Evolutionary conservation across 192 early-diverging fungal genomes (phyloP).

Genomic region (Spinellus fusiger): DNA sequence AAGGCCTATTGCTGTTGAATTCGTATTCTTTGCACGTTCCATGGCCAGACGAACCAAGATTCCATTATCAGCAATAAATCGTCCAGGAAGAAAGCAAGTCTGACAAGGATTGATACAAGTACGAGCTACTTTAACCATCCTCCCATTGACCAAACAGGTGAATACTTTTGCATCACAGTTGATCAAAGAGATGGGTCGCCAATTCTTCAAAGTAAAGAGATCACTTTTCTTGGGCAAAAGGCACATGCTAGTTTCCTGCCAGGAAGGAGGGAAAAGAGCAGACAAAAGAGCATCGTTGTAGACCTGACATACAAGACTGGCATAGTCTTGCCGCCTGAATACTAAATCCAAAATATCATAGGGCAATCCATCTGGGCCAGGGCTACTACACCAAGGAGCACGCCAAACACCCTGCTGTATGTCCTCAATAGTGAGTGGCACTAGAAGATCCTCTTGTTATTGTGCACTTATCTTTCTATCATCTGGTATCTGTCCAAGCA

Average conservation of each 20-base stretch:
- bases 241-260: not conserved
- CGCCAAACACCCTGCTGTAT: not conserved
- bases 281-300: not conserved
- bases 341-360: no score
- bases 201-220: slow-evolving; percentile 9
- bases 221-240: slow-evolving; percentile 27
- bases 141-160: slow-evolving; percentile 5
- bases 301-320: not conserved
- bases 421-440: not conserved
- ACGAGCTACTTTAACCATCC: not conserved
- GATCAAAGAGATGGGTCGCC: slow-evolving; percentile 13
- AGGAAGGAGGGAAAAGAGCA: not conserved
- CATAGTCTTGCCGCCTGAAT: not conserved
- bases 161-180: slow-evolving; percentile 20
- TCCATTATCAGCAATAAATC: slow-evolving; percentile 11
- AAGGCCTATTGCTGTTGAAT: not conserved
- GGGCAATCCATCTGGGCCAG: slow-evolving; percentile 6
- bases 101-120: slow-evolving; percentile 9
- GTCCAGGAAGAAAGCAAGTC: slow-evolving; percentile 9
- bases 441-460: no score
- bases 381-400: not conserved
- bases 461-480: no score
- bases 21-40: not conserved
- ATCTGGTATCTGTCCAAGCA: no score
- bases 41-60: not conserved